Evolutionary conservation across 345 rosid species (phyloP), one percentile per base, ranked within the genome.

Genomic region (Anastatica hierochuntica): DNA sequence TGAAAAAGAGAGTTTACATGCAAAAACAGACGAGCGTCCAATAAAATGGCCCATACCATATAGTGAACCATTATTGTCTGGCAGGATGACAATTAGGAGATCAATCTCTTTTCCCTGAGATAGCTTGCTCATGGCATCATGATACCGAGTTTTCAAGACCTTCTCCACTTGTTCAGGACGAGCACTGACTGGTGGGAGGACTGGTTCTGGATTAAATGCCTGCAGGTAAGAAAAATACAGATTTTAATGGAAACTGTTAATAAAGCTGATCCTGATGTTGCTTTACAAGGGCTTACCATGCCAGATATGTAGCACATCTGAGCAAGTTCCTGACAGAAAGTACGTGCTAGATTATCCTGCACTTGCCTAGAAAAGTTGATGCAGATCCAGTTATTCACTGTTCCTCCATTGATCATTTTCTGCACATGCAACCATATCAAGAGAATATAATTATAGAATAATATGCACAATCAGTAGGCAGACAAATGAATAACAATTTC

Each of bases 321-420:
- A 31, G 97, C 95, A 58, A 94, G 95, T 70, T 94, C 97, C 10
- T 53, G 56, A 75, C 99, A 94, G 68, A 92, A 92, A 9, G 83
- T 79, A 33, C 73, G 72, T 0, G 96, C 96, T 18, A 78, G 60
- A 21, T 71, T 64, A 13, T 92, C 98, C 69, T 78, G 90, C 34
- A 92, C 95, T 44, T 24, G 71, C 43, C 96, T 73, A 27, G 97
- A 83, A 56, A 94, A 94, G 62, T 94, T 94, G 10, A 94, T 71
- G 82, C 99, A 94, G 39, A 85, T 67, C 97, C 99, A 94, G 43
- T 70, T 72, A 72, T 69, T 85, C 21, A 94, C 97, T 0, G 82
- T 94, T 53, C 97, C 97, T 8, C 97, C 97, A 70, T 94, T 88
- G 31, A 94, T 86, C 99, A 94, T 88, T 94, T 94, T 94, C 99